Evolutionary conservation across 306 rosid genomes (phyloP), one percentile per base, ranked within the genome.

Genomic region (Acmispon strigosus): DNA sequence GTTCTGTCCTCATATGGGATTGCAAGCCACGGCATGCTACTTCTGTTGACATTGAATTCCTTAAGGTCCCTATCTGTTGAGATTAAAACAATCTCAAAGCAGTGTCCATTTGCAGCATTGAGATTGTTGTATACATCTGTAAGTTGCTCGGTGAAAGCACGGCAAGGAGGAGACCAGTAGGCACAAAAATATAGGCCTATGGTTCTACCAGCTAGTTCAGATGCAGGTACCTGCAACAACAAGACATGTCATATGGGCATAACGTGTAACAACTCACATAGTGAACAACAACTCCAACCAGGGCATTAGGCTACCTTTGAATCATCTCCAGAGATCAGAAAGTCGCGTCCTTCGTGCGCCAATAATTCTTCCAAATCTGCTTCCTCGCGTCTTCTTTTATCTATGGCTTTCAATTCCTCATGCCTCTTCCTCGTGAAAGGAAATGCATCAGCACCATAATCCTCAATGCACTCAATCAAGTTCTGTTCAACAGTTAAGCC

Each of bases 81-180:
- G 77, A 94, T 61, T 15, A 87, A 66, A 47, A 94, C 80, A 75
- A 89, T 75, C 78, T 94, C 97, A 2, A 91, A 83, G 66, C 81
- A 37, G 20, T 77, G 72, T 1, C 62, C 81, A 10, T 76, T 62
- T 15, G 63, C 43, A 44, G 75, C 73, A 65, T 44, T 77, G 75
- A 87, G 87, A 49, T 80, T 79, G 15, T 81, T 78, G 89, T 94
- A 94, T 4, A 71, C 86, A 70, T 89, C 86, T 8, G 72, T 55
- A 8, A 94, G 99, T 62, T 83, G 96, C 65, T 64, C 12, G 0
- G 95, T 84, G 79, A 94, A 94, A 48, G 96, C 73, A 1, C 78
- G 85, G 58, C 97, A 80, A 12, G 95, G 97, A 70, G 96, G 97
- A 78, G 96, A 87, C 96, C 97, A 94, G 54, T 82, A 75, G 42